Conservation (phyloP, 495 filamentous ascomycete genomes). For the Alectoria sarmentosa region DNA sequence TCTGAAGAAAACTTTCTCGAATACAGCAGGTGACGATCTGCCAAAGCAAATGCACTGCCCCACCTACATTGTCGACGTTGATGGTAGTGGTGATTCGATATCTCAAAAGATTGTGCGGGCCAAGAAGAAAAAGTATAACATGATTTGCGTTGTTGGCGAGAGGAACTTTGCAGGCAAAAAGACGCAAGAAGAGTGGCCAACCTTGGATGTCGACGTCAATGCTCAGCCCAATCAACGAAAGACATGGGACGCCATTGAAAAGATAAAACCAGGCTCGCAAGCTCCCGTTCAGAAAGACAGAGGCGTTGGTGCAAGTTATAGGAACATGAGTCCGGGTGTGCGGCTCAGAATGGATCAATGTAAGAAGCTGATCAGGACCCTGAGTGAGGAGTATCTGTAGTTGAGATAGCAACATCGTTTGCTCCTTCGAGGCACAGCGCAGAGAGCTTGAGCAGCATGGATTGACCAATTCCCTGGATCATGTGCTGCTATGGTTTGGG, state of each 20-base stretch:
- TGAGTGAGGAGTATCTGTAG: slow-evolving; percentile 10
- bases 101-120: slow-evolving; percentile 65
- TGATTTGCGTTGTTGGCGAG: slow-evolving; percentile 67
- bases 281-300: slow-evolving; percentile 10
- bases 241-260: slow-evolving; percentile 18
- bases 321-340: not conserved
- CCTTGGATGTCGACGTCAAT: slow-evolving; percentile 41
- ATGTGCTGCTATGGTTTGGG: not conserved
- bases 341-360: not conserved
- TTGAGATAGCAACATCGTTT: not conserved
- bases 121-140: slow-evolving; percentile 62
- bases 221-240: slow-evolving; percentile 30
- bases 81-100: slow-evolving; percentile 54
- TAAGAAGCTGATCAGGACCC: slow-evolving; percentile 3
- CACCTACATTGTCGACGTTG: slow-evolving; percentile 56
- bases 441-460: not conserved
- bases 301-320: not conserved
- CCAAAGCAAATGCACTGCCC: not conserved
- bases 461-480: not conserved
- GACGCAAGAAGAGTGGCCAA: slow-evolving; percentile 10
- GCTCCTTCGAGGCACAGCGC: not conserved
- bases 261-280: slow-evolving; percentile 15
- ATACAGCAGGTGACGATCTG: not conserved
- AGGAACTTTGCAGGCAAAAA: slow-evolving; percentile 38
- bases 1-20: not conserved